Evolutionary conservation across 78 protist genomes (phyloP).

Genomic region (Pelomyxa schiedti): DNA sequence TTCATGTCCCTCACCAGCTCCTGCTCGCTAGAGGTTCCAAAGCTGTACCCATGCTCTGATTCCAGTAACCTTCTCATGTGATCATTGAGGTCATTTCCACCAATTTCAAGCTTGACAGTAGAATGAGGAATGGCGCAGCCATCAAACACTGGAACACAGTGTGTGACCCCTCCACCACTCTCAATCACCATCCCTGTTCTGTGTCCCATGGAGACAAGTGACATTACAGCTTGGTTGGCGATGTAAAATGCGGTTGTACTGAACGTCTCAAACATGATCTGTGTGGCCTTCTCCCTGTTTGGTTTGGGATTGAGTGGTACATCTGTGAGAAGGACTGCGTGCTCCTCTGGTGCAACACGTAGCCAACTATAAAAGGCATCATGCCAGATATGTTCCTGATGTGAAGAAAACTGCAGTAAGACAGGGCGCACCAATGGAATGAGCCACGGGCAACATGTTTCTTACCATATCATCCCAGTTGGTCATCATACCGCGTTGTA

Average conservation of each 20-base stretch:
- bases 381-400: constrained; percentile 89
- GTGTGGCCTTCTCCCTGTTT: constrained; percentile 89
- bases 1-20: constrained; percentile 88
- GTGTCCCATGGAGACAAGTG: constrained; percentile 77
- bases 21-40: constrained; percentile 90
- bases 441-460: no score
- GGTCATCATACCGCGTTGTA: constrained; percentile 91
- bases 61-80: constrained; percentile 59
- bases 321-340: constrained; percentile 91
- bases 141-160: constrained; percentile 92
- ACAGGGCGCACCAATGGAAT: background rate
- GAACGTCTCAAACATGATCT: constrained; percentile 94
- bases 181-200: constrained; percentile 93
- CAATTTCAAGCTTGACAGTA: constrained; percentile 75
- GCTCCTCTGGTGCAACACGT: constrained; percentile 84
- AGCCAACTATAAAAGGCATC: constrained; percentile 91
- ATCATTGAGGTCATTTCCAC: constrained; percentile 90
- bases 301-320: constrained; percentile 94
- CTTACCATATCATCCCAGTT: constrained; percentile 80
- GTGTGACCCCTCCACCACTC: constrained; percentile 95
- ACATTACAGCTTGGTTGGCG: constrained; percentile 85
- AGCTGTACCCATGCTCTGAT: constrained; percentile 85
- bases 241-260: constrained; percentile 81
- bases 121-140: constrained; percentile 84
- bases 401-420: no score